A percentile compares a stretch with the other conserved stretches of the same genome.
These are phyloP conservation scores for Aegilops tauschii DNA, from an alignment of 176 grass and related monocot genomes.

Conservation along the genomic window DNA sequence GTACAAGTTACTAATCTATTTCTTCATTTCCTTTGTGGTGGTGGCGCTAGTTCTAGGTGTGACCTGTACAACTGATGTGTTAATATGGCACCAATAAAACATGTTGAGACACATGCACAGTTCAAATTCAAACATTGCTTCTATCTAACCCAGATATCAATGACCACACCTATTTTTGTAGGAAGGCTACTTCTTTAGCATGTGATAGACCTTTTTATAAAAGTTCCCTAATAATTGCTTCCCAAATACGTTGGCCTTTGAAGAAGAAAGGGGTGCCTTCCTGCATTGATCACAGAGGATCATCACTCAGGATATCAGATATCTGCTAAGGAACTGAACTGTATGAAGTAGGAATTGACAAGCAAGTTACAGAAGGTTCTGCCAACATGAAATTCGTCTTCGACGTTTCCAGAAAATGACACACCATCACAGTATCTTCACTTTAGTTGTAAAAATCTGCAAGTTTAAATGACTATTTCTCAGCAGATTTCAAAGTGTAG, in stretches of 20 bases:
- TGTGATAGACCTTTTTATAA: not conserved
- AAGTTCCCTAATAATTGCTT: conserved; percentile 53
- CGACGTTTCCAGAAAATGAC: conserved; percentile 57
- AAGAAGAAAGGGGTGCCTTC: conserved; percentile 54
- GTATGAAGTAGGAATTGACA: not conserved
- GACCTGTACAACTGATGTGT: not conserved
- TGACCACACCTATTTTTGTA: not conserved
- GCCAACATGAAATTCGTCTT: conserved; percentile 44
- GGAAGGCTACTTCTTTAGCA: conserved; percentile 41
- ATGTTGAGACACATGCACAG: not conserved
- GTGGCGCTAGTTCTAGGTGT: not conserved
- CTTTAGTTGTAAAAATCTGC: conserved; percentile 86
- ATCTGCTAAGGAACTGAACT: no score
- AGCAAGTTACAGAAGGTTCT: not conserved
- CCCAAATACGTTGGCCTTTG: conserved; percentile 55
- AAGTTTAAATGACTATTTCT: no score
- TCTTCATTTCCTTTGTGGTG: no score
- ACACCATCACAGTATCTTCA: conserved; percentile 72
- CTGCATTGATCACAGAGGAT: conserved; percentile 20
- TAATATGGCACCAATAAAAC: not conserved
- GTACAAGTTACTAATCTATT: no score
- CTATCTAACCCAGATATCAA: not conserved
- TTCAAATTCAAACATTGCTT: not conserved
- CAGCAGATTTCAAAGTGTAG: no score
- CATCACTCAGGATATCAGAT: not conserved